Conservation (phyloP, 345 rosid genomes). For the Syzygium jambos region DNA sequence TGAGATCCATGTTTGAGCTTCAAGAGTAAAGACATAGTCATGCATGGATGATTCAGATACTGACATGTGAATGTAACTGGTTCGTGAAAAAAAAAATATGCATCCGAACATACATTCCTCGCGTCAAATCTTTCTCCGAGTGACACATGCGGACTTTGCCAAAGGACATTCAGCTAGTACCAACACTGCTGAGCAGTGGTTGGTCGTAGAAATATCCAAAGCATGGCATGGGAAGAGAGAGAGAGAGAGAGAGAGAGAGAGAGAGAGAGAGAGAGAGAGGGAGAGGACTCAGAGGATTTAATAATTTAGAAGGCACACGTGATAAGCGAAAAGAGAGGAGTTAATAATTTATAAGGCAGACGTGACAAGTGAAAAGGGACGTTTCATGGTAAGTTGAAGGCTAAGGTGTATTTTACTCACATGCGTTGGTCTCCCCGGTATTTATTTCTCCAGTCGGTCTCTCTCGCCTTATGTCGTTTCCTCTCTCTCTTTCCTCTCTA, state of each 20-base stretch:
- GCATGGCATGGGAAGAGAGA: background rate
- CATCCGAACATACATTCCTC: background rate
- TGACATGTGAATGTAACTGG: background rate
- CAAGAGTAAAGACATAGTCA: background rate
- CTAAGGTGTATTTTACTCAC: slow-evolving; percentile 5
- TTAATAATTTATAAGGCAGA: slow-evolving; percentile 4
- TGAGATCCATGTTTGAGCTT: background rate
- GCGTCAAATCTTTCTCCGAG: background rate
- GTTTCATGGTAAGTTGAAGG: slow-evolving; percentile 7
- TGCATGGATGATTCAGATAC: background rate
- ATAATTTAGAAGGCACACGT: background rate
- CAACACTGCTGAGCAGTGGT: background rate
- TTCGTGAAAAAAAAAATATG: background rate
- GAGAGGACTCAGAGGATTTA: background rate
- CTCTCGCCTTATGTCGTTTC: background rate
- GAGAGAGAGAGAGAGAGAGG: background rate
- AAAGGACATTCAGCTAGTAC: background rate
- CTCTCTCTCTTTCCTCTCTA: background rate
- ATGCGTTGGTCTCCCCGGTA: slow-evolving; percentile 16
- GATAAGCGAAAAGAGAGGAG: background rate
- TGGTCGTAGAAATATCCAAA: background rate
- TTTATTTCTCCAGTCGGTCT: background rate
- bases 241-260: background rate
- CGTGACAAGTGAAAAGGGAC: slow-evolving; percentile 9
- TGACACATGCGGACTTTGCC: background rate